These are phyloP conservation scores for Citropsis articulata DNA, from an alignment of 345 rosid genomes.

Conservation along the genomic window DNA sequence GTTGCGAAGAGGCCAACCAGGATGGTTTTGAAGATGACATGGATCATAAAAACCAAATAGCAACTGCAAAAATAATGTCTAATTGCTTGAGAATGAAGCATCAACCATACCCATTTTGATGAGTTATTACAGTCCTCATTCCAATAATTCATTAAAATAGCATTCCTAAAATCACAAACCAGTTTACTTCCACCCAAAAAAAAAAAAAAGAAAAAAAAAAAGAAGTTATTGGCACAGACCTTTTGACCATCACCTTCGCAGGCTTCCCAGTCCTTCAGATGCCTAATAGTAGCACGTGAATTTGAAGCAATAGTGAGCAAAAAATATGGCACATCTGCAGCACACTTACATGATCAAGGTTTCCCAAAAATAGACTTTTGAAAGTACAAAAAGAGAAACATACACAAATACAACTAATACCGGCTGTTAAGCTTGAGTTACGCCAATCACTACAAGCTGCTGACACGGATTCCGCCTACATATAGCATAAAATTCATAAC, in stretches of 20 bases:
- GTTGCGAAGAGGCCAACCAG: slow-evolving; percentile 99
- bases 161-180: slow-evolving; percentile 6
- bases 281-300: slow-evolving; percentile 55
- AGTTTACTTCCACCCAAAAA: not conserved
- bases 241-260: slow-evolving; percentile 63
- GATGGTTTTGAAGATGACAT: slow-evolving; percentile 80
- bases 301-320: slow-evolving; percentile 55
- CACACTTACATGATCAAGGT: not conserved
- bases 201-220: no score
- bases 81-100: slow-evolving; percentile 12
- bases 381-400: not conserved
- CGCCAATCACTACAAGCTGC: slow-evolving; percentile 88
- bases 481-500: not conserved
- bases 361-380: not conserved
- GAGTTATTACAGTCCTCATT: not conserved
- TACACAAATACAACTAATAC: slow-evolving; percentile 28
- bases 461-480: slow-evolving; percentile 71
- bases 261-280: slow-evolving; percentile 67
- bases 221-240: slow-evolving; percentile 41
- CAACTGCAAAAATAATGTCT: slow-evolving; percentile 42
- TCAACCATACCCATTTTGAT: not conserved
- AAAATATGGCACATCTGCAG: slow-evolving; percentile 85
- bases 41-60: slow-evolving; percentile 90
- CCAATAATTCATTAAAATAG: not conserved
- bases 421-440: slow-evolving; percentile 58